Base-by-base conservation (phyloP, 2,329 filamentous ascomycete genomes). In the Rhytidhysteron rufulum region DNA sequence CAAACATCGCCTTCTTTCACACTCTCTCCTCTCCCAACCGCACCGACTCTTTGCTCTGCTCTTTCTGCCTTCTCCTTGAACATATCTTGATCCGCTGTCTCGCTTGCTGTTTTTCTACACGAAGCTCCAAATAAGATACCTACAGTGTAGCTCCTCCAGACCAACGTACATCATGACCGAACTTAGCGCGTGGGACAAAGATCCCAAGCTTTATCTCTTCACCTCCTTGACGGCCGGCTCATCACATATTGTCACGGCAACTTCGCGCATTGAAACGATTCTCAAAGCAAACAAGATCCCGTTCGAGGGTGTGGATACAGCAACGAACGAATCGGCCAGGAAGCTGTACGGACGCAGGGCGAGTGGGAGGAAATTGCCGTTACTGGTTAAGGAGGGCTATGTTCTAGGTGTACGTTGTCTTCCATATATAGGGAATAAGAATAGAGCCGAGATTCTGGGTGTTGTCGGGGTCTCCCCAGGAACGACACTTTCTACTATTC, bases 201-300 rank as follows among this genome's bases (percentile, higher is more conserved):
- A 73, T 50, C 65, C 66, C 3, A 66, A 66, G 11, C 82, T 98
- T 47, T 98, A 93, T 72, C 85, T 98, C 56, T 96, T 94, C 72
- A 97, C 93, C 45, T 97, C 91, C 39, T 78, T 98, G 41, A 97
- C 93, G 16, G 88, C 93, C 43, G 93, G 93, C 49, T 95, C 89
- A 30, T 95, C 89, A 18, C 89, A 96, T 66, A 95, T 97, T 64
- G 83, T 97, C 59, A 97, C 93, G 30, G 93, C 90, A 19, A 97
- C 93, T 1, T 94, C 90, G 40, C 86, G 93, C 34, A 82, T 98
- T 53, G 91, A 98, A 69, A 96, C 90, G 10, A 97, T 98, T 59
- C 78, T 98, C 44, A 91, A 88, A 61, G 90, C 89, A 48, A 96
- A 97, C 74, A 86, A 86, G 54, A 85, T 98, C 43, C 88, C 89